phyloP scores from a whole-genome alignment of 139 green algal genomes.

The Trebouxia sp. region DNA sequence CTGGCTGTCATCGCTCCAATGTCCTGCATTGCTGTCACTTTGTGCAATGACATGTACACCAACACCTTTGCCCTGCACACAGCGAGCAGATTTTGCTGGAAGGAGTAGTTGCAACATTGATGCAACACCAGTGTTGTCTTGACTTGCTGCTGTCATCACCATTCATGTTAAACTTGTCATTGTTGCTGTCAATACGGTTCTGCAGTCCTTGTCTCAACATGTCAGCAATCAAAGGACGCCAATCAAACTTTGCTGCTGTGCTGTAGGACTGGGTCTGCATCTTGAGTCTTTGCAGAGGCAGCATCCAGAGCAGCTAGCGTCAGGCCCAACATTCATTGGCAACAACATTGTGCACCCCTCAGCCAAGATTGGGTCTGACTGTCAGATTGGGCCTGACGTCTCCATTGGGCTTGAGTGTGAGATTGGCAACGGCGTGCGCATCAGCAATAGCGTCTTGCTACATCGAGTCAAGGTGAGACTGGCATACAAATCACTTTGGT shows the following conservation, averaged over 20 bases:
- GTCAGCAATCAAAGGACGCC: neutral
- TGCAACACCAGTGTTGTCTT: too few species aligned
- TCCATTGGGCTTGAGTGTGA: conserved; percentile 83
- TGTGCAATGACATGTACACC: too few species aligned
- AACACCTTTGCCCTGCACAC: too few species aligned
- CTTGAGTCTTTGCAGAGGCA: conserved; percentile 74
- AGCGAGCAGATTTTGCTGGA: too few species aligned
- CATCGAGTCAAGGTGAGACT: conserved; percentile 62
- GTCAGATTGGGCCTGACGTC: conserved; percentile 89
- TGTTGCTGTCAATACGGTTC: too few species aligned
- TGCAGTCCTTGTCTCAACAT: neutral
- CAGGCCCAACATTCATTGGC: conserved; percentile 57
- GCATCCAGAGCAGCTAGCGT: conserved; percentile 55
- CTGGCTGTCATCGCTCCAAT: too few species aligned
- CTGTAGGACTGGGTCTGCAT: conserved; percentile 84
- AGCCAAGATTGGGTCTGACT: conserved; percentile 82
- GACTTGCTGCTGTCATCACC: too few species aligned
- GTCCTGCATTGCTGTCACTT: too few species aligned
- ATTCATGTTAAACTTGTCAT: too few species aligned
- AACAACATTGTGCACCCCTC: conserved; percentile 81
- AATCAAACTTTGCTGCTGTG: neutral
- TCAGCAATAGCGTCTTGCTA: conserved; percentile 90
- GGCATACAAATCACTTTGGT: too few species aligned
- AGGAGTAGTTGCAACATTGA: too few species aligned
- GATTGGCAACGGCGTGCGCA: conserved; percentile 90